Evolutionary conservation across 768 basidiomycete species (phyloP), one percentile per base, ranked within the genome.

Genomic region (Amanita subjunquillea): DNA sequence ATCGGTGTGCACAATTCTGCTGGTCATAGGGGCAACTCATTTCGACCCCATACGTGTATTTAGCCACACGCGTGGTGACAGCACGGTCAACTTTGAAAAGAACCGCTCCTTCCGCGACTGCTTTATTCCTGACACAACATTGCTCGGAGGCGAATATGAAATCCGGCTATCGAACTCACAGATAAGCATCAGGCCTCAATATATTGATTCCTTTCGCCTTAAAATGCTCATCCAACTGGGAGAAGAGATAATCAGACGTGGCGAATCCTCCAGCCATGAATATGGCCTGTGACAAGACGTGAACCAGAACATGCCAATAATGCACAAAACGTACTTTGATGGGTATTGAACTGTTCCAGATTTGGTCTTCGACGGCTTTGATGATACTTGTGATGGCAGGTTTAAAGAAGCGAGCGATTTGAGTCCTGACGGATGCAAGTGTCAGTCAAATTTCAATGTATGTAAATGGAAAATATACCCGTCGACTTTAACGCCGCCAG

Each of bases 231-330:
- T 70, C 69, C 22, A 78, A 66, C 46, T 67, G 63, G 1, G 63
- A 55, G 54, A 72, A 78, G n/a, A 80, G 60, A 67, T 71, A 79
- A 40, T 75, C 70, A 51, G 70, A 78, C 1, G 75, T 72, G 8
- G 73, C 72, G 59, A 79, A 79, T 0, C 77, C 78, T 7, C 79
- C 78, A 1, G 79, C 77, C 12, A 79, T 62, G 52, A 79, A 71
- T 22, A 77, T 67, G 13, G 66, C 51, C 69, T 73, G 41, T 5
- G 29, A 13, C 6, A 30, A 10, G 38, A 38, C 12, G 34, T 5
- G 23, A 13, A 29, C 30, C 4, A 0, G 27, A 2, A 30, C 41
- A 23, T 13, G 10, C 13, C 20, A 22, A 42, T 8, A 30, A 17
- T 0, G 37, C 25, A 29, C 20, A 4, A 29, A 22, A 25, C n/a